Conservation (phyloP, 805 yeast species). For the Debaryomyces tyrocola region DNA sequence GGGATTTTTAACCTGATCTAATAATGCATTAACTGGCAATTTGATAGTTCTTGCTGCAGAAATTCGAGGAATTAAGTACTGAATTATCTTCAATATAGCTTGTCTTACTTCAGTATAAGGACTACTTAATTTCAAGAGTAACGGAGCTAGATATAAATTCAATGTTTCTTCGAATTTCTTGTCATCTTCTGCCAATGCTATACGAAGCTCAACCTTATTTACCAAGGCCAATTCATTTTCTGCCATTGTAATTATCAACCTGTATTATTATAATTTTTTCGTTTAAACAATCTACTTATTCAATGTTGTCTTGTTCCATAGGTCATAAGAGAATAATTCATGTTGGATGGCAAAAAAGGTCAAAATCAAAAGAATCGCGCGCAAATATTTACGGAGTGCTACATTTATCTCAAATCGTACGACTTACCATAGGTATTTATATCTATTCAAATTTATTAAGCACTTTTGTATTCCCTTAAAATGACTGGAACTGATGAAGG, state of each 20-base stretch:
- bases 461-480: conserved; percentile 80
- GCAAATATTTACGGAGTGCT: neutral
- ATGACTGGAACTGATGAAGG: conserved; percentile 98
- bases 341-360: too few species aligned
- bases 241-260: conserved; percentile 17
- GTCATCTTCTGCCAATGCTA: conserved; percentile 74
- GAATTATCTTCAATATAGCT: conserved; percentile 65
- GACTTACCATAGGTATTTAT: neutral
- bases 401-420: neutral
- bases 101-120: conserved; percentile 63
- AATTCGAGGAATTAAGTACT: conserved; percentile 66
- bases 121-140: conserved; percentile 76
- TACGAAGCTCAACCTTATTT: conserved; percentile 76
- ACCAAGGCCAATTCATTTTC: conserved; percentile 59
- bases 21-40: conserved; percentile 62
- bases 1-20: conserved; percentile 64
- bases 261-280: too few species aligned
- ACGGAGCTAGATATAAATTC: conserved; percentile 67
- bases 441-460: conserved; percentile 8
- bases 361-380: too few species aligned
- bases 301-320: too few species aligned
- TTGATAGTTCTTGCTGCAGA: conserved; percentile 52
- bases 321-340: too few species aligned
- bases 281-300: too few species aligned
- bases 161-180: conserved; percentile 62